Base-by-base conservation (phyloP, 2,329 filamentous ascomycete genomes). In the Aspergillus novofumigatus region DNA sequence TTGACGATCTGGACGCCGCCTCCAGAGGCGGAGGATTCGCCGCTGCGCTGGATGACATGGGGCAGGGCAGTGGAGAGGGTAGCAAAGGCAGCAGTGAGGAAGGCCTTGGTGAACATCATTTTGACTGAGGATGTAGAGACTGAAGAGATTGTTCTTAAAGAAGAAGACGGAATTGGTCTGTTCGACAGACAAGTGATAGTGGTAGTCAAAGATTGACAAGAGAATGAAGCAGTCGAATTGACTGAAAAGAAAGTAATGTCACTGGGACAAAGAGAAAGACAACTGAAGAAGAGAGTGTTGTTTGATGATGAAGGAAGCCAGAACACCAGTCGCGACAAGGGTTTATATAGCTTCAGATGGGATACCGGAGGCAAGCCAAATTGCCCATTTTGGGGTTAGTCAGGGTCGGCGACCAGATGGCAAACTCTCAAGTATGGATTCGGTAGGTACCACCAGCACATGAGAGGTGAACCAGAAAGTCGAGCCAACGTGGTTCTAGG, bases 61-160 rank as follows among this genome's bases (percentile, higher is more conserved):
- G 72, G 69, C 26, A 73, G 59, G 41, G 70, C 67, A 52, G 70
- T 62, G 50, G 66, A 62, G 54, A 74, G 60, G 58, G 69, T 62
- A 55, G 70, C 67, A 53, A 72, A 64, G 61, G 64, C 65, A 61
- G 72, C 66, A 47, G 72, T 41, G 61, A 69, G 59, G 63, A 72
- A 55, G 59, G 66, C 61, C 65, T 74, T 74, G 65, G 65, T 64
- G 71, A 75, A 72, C 69, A 75, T 72, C 65, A 71, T 73, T 54
- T 62, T 71, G 66, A 59, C 53, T 58, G 56, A 42, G 17, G 44
- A 44, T 48, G 50, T 49, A 51, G 29, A 32, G 35, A 49, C 49
- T 48, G 44, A 52, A 53, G 38, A 32, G 44, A 49, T 52, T 17
- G 54, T 28, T 42, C n/a, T 51, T 35, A 48, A 32, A 50, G 20